Base-by-base conservation (phyloP, 192 early-diverging fungal genomes). In the Coemansia interrupta region DNA sequence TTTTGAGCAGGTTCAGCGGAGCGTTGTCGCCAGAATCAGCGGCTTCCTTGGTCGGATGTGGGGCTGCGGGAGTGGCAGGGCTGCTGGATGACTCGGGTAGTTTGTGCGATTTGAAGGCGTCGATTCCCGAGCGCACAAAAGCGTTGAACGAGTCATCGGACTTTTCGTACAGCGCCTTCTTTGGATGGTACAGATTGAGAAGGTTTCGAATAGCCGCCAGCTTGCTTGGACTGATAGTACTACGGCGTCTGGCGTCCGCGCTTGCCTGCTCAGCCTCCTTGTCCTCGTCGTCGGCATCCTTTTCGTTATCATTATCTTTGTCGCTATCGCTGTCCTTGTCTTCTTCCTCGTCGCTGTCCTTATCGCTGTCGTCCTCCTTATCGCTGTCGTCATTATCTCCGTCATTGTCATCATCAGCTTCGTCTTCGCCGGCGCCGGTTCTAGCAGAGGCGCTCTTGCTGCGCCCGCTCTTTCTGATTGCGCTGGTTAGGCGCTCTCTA, bases 1-100 rank as follows among this genome's bases (percentile, higher is more conserved):
- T 62, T 13, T 61, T 72, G 42, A 72, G 39, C 12, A 64, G 45
- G 10, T 20, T 41, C 12, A 56, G 47, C 23, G 32, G n/a, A 14
- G 30, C 36, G 29, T 48, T 47, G 36, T 36, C 53, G 23, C n/a
- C 14, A 7, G 15, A 4, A 5, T 45, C 19, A n/a, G 14, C 5
- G 1, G 15, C 17, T 52, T 19, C 19, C 8, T 4, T 20, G 46
- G 26, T 26, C 4, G 18, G 18, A 5, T 17, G 22, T 3, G 46
- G 22, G 7, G 19, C 20, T 6, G 32, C 32, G 3, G 32, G 1
- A 36, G 32, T 36, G 32, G 32, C 46, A 36, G 13, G 5, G 50
- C 50, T 11, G 50, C 50, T n/a, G n/a, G 28, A 5, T 8, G 40
- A 18, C 7, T 29, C 26, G 26, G 45, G 49, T 41, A 49, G 30